Evolutionary conservation across 148 eudicot genomes (phyloP).

Genomic region (Rhododendron griersonianum): DNA sequence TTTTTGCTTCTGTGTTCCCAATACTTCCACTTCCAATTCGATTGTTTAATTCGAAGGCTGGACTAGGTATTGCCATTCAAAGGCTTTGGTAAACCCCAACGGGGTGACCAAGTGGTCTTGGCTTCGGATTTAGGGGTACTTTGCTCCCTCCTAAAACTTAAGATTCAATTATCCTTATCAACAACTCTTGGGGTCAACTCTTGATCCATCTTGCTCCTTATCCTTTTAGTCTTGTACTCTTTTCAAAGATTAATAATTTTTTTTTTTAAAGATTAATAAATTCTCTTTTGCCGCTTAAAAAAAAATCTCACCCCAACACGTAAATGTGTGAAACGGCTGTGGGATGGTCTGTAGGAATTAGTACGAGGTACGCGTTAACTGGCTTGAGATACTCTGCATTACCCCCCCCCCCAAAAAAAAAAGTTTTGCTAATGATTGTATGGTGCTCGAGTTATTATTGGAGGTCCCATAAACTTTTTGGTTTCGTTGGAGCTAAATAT

Average conservation of each 20-base stretch:
- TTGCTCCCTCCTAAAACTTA: background rate
- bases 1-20: too few species aligned
- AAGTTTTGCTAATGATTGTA: background rate
- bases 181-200: background rate
- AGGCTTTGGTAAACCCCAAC: background rate
- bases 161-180: too few species aligned
- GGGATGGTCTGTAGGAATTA: background rate
- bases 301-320: background rate
- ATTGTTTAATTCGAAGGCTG: background rate
- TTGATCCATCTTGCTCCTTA: background rate
- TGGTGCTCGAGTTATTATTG: background rate
- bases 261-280: too few species aligned
- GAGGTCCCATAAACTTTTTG: background rate
- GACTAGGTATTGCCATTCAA: background rate
- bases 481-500: too few species aligned
- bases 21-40: background rate
- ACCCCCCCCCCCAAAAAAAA: too few species aligned
- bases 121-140: background rate
- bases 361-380: too few species aligned
- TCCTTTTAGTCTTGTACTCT: background rate
- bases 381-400: too few species aligned
- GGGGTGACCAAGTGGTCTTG: background rate
- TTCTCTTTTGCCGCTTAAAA: too few species aligned
- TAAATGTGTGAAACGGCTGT: background rate
- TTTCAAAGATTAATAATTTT: too few species aligned